Base-by-base conservation (phyloP, 2,329 filamentous ascomycete genomes). In the Dactylellina drechsleri region DNA sequence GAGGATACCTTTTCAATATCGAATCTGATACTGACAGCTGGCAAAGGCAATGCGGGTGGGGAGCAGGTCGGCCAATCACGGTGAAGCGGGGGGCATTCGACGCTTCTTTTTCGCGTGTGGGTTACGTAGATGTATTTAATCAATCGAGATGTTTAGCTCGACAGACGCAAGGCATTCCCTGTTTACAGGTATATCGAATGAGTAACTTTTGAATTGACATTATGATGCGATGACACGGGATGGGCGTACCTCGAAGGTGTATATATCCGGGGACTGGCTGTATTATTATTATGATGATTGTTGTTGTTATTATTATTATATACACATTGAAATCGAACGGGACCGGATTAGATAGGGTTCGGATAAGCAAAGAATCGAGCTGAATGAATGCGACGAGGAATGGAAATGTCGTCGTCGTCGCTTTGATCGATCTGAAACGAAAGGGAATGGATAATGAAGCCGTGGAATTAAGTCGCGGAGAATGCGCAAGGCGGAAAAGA, bases 1-100 rank as follows among this genome's bases (percentile, higher is more conserved):
- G 31, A 5, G 31, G 10, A 10, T 7, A 5, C 6, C 31, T 36
- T 36, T 36, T 7, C 31, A 36, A 36, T 36, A 18, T 28, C 28
- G 59, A 53, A 62, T 62, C 26, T 53, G 59, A 26, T 16, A 53
- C 1, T 62, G 59, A 62, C 59, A 62, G 59, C 59, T 62, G 59
- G 59, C 59, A 62, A 4, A 36, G 31, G 59, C 45, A 31, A 31
- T 43, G 40, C 23, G 45, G 58, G 41, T 31, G 41, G 43, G 10
- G 18, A 20, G 41, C 12, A 36, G n/a, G 15, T 13, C n/a, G 56
- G 23, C 57, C 57, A 60, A 60, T 60, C 57, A 59, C 56, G 31
- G 31, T 36, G 31, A 36, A 36, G 31, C 31, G 31, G 31, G 31
- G 47, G 10, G 47, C n/a, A 23, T 52, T 13, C 16, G 20, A 52